Percentiles rank a stretch among this genome's conserved stretches.
phyloP scores from a whole-genome alignment of 306 rosid species.

The Cucumis hystrix region DNA sequence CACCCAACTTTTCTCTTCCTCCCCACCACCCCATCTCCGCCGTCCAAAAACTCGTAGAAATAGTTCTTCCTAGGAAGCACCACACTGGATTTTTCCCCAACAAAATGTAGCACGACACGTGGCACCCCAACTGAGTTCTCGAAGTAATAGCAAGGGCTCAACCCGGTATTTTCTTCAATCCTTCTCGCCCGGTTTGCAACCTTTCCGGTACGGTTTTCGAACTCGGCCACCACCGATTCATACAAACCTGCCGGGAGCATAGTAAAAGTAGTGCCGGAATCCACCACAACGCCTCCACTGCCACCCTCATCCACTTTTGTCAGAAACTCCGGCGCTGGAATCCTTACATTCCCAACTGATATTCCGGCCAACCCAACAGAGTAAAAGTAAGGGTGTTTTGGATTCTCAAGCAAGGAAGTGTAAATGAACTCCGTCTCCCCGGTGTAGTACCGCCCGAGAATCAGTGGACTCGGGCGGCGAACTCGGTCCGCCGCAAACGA shows the following conservation, averaged over 20 bases:
- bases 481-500: constrained; percentile 52
- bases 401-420: constrained; percentile 66
- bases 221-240: constrained; percentile 50
- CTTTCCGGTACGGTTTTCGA: constrained; percentile 46
- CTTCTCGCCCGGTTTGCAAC: constrained; percentile 45
- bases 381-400: constrained; percentile 77
- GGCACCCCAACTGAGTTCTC: constrained; percentile 33
- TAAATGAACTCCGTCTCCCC: constrained; percentile 29
- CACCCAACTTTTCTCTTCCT: constrained; percentile 59
- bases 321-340: constrained; percentile 53
- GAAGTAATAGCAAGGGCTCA: constrained; percentile 59
- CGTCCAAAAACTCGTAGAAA: constrained; percentile 63
- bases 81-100: constrained; percentile 54
- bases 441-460: constrained; percentile 41
- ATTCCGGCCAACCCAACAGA: constrained; percentile 58
- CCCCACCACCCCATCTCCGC: constrained; percentile 21
- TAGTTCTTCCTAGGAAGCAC: constrained; percentile 59
- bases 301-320: constrained; percentile 40
- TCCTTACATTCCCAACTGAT: constrained; percentile 33
- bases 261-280: constrained; percentile 86
- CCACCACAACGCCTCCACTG: constrained; percentile 73
- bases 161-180: constrained; percentile 58
- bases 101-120: constrained; percentile 42
- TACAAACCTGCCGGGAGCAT: constrained; percentile 68
- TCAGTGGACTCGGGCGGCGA: constrained; percentile 71